Base-by-base conservation (phyloP, 768 basidiomycete genomes). In the Tricholoma terreum region DNA sequence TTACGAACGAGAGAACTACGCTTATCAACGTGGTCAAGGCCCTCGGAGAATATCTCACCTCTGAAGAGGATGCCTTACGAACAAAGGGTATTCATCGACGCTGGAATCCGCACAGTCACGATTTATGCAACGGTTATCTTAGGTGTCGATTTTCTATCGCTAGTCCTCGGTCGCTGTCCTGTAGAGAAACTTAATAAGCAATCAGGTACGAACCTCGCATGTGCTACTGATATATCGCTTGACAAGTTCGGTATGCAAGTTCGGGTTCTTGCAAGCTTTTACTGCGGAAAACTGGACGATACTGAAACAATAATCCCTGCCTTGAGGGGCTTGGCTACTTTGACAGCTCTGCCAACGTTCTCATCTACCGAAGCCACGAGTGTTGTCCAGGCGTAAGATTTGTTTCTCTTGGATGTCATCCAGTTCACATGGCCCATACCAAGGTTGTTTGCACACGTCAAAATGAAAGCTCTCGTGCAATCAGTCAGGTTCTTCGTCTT, bases 71-170 rank as follows among this genome's bases (percentile, higher is more conserved):
- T 63, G 75, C 78, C 4, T 71, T 89, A 10, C 81, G 96, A 27
- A 82, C 83, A 8, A 92, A 92, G 78, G 96, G 38, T 49, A 48
- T 48, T 48, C 46, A 31, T 48, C 8, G 27, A 4, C 24, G 4
- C 15, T 42, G 10, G 40, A 7, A 42, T 27, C 2, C 17, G 21
- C n/a, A 30, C 8, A 17, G n/a, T 17, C 27, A 49, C 30, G 3
- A 31, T 31, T n/a, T 49, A 31, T 46, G 24, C 22, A 15, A 49
- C 46, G 7, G 24, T 46, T 38, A 59, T 58, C 14, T 58, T 27
- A 99, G 97, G 95, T 33, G 85, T 98, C 17, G 87, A 86, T 45
- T 79, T 98, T 56, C 79, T 99, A 27, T 86, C 94, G 0, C 74
- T 82, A 14, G 80, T 95, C 9, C 73, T 98, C 38, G 75, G 71